Evolutionary conservation across 257 asterid genomes (phyloP).

Genomic region (Solanum commersonii): DNA sequence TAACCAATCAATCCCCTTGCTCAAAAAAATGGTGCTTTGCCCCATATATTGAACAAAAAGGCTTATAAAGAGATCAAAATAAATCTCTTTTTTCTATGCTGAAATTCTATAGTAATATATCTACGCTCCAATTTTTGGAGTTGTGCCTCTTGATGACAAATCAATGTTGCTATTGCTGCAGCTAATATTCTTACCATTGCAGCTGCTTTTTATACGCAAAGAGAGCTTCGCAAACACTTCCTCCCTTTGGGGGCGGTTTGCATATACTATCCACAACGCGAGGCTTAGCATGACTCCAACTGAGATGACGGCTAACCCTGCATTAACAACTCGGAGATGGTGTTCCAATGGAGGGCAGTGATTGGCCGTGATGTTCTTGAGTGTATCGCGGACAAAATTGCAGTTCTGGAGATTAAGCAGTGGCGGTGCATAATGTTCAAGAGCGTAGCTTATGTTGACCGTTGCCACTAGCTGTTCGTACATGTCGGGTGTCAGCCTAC

Average conservation of each 20-base stretch:
- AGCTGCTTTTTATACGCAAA: constrained; percentile 37
- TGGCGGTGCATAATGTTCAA: constrained; percentile 70
- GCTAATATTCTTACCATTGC: constrained; percentile 25
- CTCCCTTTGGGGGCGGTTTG: constrained; percentile 99
- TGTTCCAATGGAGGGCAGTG: constrained; percentile 67
- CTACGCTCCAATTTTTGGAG: constrained; percentile 43
- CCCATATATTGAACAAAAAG: neutral
- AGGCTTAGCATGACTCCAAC: constrained; percentile 93
- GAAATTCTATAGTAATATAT: neutral
- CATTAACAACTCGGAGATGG: constrained; percentile 50
- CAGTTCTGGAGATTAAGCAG: constrained; percentile 77
- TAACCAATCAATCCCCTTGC: neutral
- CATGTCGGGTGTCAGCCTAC: constrained; percentile 48
- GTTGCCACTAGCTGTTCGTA: constrained; percentile 44
- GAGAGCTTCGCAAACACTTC: constrained; percentile 85
- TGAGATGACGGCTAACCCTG: constrained; percentile 68
- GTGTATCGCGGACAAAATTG: constrained; percentile 81
- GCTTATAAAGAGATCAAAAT: neutral
- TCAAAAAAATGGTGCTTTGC: neutral
- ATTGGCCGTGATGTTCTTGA: constrained; percentile 50
- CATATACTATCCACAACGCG: constrained; percentile 80
- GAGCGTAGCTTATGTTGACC: constrained; percentile 74
- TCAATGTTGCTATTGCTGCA: constrained; percentile 1
- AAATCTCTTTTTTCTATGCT: neutral
- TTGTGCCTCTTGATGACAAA: constrained; percentile 23